phyloP scores from a whole-genome alignment of 352 stramenopile genomes.

The Phytophthora constricta region DNA sequence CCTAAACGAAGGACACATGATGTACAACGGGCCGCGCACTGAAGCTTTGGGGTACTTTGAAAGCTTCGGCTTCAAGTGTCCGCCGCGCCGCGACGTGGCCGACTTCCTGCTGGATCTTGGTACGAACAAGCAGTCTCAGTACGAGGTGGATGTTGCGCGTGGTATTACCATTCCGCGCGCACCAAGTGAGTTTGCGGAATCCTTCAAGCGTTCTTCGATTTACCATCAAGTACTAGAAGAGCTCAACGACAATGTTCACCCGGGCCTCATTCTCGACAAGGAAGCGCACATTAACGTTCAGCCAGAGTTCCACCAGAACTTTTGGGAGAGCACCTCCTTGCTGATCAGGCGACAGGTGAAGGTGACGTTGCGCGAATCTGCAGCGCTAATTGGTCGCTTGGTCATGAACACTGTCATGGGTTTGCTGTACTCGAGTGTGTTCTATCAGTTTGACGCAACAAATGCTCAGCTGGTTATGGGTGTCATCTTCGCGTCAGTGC shows the following conservation, averaged over 20 bases:
- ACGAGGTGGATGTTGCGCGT: conserved; percentile 12
- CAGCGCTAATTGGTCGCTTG: conserved; percentile 4
- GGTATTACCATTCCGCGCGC: background rate
- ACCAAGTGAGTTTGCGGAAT: conserved; percentile 3
- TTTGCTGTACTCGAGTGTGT: background rate
- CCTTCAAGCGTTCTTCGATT: background rate
- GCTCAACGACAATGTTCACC: background rate
- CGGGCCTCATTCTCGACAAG: conserved; percentile 10
- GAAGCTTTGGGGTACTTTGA: conserved; percentile 47
- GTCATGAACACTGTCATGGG: background rate
- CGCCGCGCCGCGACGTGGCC: conserved; percentile 37
- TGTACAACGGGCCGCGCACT: conserved; percentile 8
- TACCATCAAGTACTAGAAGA: background rate
- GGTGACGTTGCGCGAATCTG: conserved; percentile 46
- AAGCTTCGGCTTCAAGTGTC: conserved; percentile 43
- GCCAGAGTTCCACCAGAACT: conserved; percentile 21
- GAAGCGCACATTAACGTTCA: conserved; percentile 22
- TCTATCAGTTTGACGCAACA: background rate
- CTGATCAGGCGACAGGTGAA: conserved; percentile 43
- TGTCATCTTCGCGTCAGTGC: background rate
- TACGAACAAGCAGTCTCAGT: conserved; percentile 44
- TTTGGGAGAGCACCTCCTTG: conserved; percentile 8
- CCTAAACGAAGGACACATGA: background rate
- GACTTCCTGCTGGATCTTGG: conserved; percentile 52
- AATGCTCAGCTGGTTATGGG: background rate